Evolutionary conservation across 306 rosid genomes (phyloP).

Genomic region (Heteromeles arbutifolia): DNA sequence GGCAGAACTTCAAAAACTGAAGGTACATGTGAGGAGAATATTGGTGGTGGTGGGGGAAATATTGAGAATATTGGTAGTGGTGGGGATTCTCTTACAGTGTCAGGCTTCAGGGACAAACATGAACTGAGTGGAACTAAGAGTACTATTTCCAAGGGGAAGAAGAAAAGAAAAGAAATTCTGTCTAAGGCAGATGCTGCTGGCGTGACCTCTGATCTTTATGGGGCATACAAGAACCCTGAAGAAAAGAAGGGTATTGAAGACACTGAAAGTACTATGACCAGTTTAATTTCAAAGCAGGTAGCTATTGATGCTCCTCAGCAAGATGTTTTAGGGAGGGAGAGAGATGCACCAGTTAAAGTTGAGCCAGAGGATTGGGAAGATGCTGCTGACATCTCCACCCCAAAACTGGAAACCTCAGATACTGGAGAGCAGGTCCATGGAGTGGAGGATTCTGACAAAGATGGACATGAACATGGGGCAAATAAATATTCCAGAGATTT

Average conservation of each 20-base stretch:
- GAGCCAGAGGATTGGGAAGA: slow-evolving; percentile 99
- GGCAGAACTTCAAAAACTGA: slow-evolving; percentile 32
- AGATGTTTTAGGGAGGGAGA: slow-evolving; percentile 26
- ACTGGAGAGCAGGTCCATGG: slow-evolving; percentile 23
- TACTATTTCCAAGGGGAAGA: slow-evolving; percentile 34
- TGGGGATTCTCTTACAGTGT: slow-evolving; percentile 22
- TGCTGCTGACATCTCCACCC: slow-evolving; percentile 74
- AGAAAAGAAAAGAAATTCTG: slow-evolving; percentile 55
- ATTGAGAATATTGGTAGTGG: slow-evolving; percentile 30
- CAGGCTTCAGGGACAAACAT: slow-evolving; percentile 46
- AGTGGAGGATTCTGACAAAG: slow-evolving; percentile 15
- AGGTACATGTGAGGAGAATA: slow-evolving; percentile 36
- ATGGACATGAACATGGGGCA: slow-evolving; percentile 35
- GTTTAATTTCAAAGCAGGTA: slow-evolving; percentile 33
- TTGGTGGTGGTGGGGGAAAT: slow-evolving; percentile 32
- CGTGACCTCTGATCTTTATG: slow-evolving; percentile 82
- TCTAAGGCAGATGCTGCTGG: slow-evolving; percentile 96
- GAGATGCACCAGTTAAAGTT: slow-evolving; percentile 36
- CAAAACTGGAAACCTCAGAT: slow-evolving; percentile 51
- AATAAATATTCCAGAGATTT: slow-evolving; percentile 88
- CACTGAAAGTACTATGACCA: slow-evolving; percentile 29
- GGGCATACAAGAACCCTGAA: slow-evolving; percentile 88
- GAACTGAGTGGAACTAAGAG: slow-evolving; percentile 54
- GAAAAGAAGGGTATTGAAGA: slow-evolving; percentile 60
- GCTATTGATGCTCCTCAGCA: slow-evolving; percentile 28